These are phyloP conservation scores for Calonectria pseudoturangicola DNA, from an alignment of 2,329 filamentous ascomycete species.

Conservation along the genomic window DNA sequence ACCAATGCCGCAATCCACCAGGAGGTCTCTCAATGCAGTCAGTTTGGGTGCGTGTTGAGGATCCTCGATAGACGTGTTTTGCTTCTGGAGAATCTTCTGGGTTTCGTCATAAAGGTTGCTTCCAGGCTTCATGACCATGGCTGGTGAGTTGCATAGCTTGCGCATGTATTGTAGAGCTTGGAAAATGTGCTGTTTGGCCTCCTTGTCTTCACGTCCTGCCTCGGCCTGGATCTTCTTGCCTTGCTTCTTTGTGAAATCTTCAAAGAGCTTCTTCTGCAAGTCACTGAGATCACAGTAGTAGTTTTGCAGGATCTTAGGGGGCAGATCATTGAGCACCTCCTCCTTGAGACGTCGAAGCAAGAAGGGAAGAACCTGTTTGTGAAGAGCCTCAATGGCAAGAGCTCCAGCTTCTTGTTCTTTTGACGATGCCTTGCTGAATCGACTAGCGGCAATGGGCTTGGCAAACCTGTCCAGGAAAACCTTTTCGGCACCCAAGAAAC, in stretches of 20 bases:
- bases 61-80: slow-evolving; percentile 89
- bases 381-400: slow-evolving; percentile 96
- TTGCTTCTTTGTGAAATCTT: slow-evolving; percentile 96
- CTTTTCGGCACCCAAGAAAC: slow-evolving; percentile 94
- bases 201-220: slow-evolving; percentile 89
- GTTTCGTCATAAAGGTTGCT: slow-evolving; percentile 94
- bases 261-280: slow-evolving; percentile 94
- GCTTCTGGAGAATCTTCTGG: slow-evolving; percentile 84
- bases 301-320: slow-evolving; percentile 98
- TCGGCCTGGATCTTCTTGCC: slow-evolving; percentile 90
- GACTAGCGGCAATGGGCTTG: slow-evolving; percentile 94
- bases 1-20: slow-evolving; percentile 99
- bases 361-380: slow-evolving; percentile 98
- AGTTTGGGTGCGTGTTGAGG: slow-evolving; percentile 94
- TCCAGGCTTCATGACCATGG: slow-evolving; percentile 94
- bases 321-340: slow-evolving; percentile 95
- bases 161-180: slow-evolving; percentile 99
- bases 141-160: slow-evolving; percentile 98
- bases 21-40: slow-evolving; percentile 88
- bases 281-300: slow-evolving; percentile 99
- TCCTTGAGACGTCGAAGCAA: slow-evolving; percentile 96
- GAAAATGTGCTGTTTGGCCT: slow-evolving; percentile 99
- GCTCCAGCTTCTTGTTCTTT: slow-evolving; percentile 99
- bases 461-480: slow-evolving; percentile 97
- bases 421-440: slow-evolving; percentile 96